Evolutionary conservation across 208 protist species (phyloP), one percentile per base, ranked within the genome.

Genomic region (Leishmania turanica): DNA sequence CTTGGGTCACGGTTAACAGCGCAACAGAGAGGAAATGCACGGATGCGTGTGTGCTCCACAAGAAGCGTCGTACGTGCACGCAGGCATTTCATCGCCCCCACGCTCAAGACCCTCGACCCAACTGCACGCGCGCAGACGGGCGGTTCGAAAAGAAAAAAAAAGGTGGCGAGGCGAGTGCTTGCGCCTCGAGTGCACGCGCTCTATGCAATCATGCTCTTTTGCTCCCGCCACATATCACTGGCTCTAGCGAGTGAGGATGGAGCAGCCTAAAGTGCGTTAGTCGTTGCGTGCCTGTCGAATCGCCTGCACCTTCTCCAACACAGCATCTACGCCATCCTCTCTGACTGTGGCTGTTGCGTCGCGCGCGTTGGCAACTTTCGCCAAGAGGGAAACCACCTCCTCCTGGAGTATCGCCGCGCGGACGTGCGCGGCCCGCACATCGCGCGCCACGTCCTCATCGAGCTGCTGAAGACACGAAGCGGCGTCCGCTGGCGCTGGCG

Each of bases 371-470:
- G 73, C 77, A 15, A 82, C 75, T 37, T 75, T 75, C 24, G 68
- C 21, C 53, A 82, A 51, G 34, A 86, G 49, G 5, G 77, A 34
- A 40, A 76, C 71, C 42, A 76, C 82, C 77, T 87, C 77, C 45
- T 84, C 80, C 53, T 78, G 75, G 47, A 84, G 79, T 8, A 82
- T 60, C 27, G 34, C 42, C 19, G 69, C 69, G 11, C 79, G 72
- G n/a, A 47, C 58, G 78, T 81, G 79, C 54, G 88, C 88, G 1
- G 86, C 81, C 8, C 53, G 65, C 49, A 91, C 84, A 31, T 86
- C 78, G 27, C 86, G 86, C 11, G 47, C 47, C n/a, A 89, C 51
- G 21, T 91, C 86, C 15, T 85, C 86, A 54, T 85, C 75, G 3
- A 91, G 75, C 45, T 80, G 51, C 37, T 74, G 70, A 31, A 91